These are phyloP conservation scores for Lipomyces sp. DNA, from an alignment of 805 yeast genomes.

Conservation along the genomic window DNA sequence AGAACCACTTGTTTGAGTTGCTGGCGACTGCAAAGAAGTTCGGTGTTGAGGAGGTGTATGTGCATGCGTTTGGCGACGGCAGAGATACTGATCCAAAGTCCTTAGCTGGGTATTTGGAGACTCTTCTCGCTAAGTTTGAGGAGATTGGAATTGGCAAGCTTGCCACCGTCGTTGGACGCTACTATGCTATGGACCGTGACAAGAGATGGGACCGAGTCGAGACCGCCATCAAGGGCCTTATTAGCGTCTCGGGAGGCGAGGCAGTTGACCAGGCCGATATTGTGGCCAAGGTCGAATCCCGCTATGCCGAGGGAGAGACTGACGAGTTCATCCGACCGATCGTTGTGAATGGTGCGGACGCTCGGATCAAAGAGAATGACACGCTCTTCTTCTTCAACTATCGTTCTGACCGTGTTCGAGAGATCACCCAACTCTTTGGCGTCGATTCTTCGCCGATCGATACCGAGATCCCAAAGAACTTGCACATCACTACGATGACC, in stretches of 20 bases:
- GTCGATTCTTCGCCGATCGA: constrained; percentile 40
- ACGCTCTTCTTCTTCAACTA: constrained; percentile 39
- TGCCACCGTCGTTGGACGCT: constrained; percentile 39
- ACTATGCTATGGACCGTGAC: constrained; percentile 41
- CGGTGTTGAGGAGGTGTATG: constrained; percentile 34
- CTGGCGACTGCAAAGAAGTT: constrained; percentile 33
- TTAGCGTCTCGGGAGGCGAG: constrained; percentile 31
- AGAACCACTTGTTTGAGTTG: constrained; percentile 38
- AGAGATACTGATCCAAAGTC: constrained; percentile 40
- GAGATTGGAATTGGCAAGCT: constrained; percentile 38
- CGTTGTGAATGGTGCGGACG: constrained; percentile 35
- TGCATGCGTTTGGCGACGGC: constrained; percentile 40
- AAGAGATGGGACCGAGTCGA: constrained; percentile 40
- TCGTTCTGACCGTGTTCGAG: constrained; percentile 41
- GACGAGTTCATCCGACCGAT: constrained; percentile 39
- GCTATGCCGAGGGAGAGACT: constrained; percentile 37
- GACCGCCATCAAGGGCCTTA: constrained; percentile 35
- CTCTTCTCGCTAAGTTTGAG: constrained; percentile 35
- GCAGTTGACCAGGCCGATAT: constrained; percentile 29
- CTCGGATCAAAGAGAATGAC: constrained; percentile 36
- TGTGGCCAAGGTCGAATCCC: constrained; percentile 29
- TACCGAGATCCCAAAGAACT: constrained; percentile 33
- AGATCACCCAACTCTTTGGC: constrained; percentile 39
- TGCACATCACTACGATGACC: constrained; percentile 39
- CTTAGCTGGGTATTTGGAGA: constrained; percentile 32